Percentiles rank a stretch among this genome's conserved stretches.
These are phyloP conservation scores for Penicillium pancosmium DNA, from an alignment of 495 filamentous ascomycete species.

Conservation along the genomic window DNA sequence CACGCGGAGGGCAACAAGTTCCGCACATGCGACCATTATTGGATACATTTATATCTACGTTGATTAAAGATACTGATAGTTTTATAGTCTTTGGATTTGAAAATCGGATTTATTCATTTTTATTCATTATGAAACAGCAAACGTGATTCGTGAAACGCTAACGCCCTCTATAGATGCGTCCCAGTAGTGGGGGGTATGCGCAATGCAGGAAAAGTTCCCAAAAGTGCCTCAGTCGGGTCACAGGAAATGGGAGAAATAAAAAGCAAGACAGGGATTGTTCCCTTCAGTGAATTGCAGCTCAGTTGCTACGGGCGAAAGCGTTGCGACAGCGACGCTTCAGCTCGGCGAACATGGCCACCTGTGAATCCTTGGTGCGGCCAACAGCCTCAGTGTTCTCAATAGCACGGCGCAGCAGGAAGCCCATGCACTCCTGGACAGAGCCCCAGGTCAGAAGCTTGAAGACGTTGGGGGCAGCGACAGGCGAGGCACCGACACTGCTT, in stretches of 20 bases:
- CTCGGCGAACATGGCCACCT: constrained; percentile 73
- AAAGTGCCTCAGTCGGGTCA: neutral
- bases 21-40: neutral
- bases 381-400: constrained; percentile 93
- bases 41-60: neutral
- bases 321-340: constrained; percentile 62
- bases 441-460: constrained; percentile 96
- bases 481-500: constrained; percentile 17
- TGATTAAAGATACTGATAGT: neutral
- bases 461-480: constrained; percentile 57
- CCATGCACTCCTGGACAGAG: constrained; percentile 88
- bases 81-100: neutral
- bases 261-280: neutral
- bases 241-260: constrained; percentile 12
- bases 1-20: neutral
- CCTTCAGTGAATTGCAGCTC: neutral
- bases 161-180: constrained; percentile 36
- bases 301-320: constrained; percentile 39
- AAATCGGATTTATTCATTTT: constrained; percentile 23
- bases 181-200: constrained; percentile 15
- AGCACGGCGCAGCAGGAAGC: constrained; percentile 82
- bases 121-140: constrained; percentile 24
- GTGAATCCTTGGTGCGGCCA: constrained; percentile 71
- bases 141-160: constrained; percentile 21
- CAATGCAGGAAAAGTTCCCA: constrained; percentile 19